Base-by-base conservation (phyloP, 2,329 filamentous ascomycete species). In the Fusarium annulatum region DNA sequence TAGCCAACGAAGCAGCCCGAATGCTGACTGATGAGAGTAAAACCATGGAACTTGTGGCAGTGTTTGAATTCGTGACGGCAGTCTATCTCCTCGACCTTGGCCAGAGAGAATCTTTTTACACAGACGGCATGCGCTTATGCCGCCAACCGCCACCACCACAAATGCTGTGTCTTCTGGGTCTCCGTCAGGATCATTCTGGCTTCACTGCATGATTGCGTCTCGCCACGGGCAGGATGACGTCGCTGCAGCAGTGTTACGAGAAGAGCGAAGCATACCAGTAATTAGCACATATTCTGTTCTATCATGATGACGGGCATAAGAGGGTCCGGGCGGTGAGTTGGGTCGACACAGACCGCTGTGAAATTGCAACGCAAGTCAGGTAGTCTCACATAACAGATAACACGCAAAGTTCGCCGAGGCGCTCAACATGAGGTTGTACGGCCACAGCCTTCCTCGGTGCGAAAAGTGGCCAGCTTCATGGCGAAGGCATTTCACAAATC, bases 341-440 rank as follows among this genome's bases (percentile, higher is more conserved):
- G 51, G 33, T 72, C 51, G 59, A 65, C 72, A 67, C 71, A 72
- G 49, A 67, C 60, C 46, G 63, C 67, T 68, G 52, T 56, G 67
- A 49, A 68, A 71, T 74, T 38, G 45, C 36, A 51, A 61, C 49
- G 41, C 48, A 58, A 48, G 61, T 46, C 46, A 52, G 38, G 69
- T 61, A 55, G 51, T 69, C 51, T 69, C 58, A 69, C 52, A 55
- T 18, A 55, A 28, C 19, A 55, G 55, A 55, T 34, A 38, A 64
- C 62, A 71, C 52, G 57, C 39, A 61, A 66, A 72, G 59, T 74
- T 72, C 48, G 43, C 60, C 58, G 46, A 73, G 63, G 59, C 46
- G 56, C 59, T 71, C 61, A 23, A 36, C 56, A 57, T 67, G 69
- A 48, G 51, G 58, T 71, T 56, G 61, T 61, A 52, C 23, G 33